A percentile compares a stretch with the other conserved stretches of the same genome.
phyloP scores from a whole-genome alignment of 139 green algal species.

The Diplosphaera chodatii region DNA sequence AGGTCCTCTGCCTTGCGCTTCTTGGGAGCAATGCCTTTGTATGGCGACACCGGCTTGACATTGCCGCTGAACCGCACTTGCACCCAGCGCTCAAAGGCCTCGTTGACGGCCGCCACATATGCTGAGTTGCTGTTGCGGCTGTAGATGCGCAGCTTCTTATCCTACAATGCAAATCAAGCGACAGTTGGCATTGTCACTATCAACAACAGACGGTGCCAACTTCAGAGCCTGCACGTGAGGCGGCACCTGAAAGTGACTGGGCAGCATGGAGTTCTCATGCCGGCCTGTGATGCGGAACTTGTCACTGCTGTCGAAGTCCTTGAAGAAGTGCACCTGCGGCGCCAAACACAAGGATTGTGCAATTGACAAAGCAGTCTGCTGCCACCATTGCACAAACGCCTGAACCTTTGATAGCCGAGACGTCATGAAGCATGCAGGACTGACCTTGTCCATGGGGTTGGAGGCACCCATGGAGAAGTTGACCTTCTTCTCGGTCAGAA shows the following conservation, averaged over 20 bases:
- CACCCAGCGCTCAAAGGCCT: constrained; percentile 36
- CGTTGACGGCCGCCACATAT: constrained; percentile 22
- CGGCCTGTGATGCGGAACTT: constrained; percentile 26
- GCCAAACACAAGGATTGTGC: too few relatives aligned
- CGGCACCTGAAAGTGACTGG: neutral
- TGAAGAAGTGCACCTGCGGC: constrained; percentile 50
- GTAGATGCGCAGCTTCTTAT: constrained; percentile 51
- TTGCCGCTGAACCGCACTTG: constrained; percentile 14
- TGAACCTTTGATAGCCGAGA: too few relatives aligned
- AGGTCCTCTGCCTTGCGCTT: neutral
- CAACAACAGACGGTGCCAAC: too few relatives aligned
- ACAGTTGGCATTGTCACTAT: too few relatives aligned
- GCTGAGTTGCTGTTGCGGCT: constrained; percentile 19
- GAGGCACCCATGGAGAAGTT: constrained; percentile 41
- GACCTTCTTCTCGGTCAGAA: constrained; percentile 58
- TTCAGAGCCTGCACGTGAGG: too few relatives aligned
- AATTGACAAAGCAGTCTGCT: too few relatives aligned
- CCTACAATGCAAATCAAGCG: constrained; percentile 19
- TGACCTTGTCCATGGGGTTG: constrained; percentile 55
- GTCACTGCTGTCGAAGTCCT: constrained; percentile 29
- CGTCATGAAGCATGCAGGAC: neutral
- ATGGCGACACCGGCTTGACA: constrained; percentile 4
- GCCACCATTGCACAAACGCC: too few relatives aligned
- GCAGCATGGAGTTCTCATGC: neutral
- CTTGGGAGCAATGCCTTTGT: neutral